Conservation (phyloP, 2,329 filamentous ascomycete genomes). For the Cercospora berteroae region DNA sequence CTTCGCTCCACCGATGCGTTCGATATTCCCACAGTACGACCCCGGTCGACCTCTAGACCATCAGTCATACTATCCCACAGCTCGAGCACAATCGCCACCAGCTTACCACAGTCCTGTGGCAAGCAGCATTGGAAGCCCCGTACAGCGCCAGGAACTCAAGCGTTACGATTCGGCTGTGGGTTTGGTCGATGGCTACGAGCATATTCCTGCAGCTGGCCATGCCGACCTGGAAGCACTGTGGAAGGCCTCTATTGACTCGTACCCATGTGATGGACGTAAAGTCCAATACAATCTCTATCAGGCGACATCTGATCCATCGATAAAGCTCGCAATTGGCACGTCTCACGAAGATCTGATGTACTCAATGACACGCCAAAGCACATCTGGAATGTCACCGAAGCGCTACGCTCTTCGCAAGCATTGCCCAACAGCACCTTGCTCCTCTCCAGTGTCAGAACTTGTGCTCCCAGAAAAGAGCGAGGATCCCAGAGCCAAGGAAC, state of each 20-base stretch:
- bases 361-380: constrained; percentile 26
- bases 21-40: constrained; percentile 76
- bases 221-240: constrained; percentile 32
- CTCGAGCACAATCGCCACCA: constrained; percentile 59
- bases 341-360: constrained; percentile 28
- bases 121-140: constrained; percentile 54
- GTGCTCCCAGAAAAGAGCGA: constrained; percentile 19
- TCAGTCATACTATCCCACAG: constrained; percentile 67
- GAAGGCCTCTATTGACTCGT: constrained; percentile 30
- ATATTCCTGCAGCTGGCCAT: constrained; percentile 31
- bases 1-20: constrained; percentile 54
- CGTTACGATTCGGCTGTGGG: constrained; percentile 33
- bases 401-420: constrained; percentile 30
- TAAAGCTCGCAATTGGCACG: constrained; percentile 28
- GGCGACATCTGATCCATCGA: constrained; percentile 17
- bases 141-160: constrained; percentile 21
- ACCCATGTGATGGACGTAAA: constrained; percentile 30
- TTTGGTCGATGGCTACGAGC: constrained; percentile 34
- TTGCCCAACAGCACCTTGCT: constrained; percentile 23
- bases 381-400: constrained; percentile 15
- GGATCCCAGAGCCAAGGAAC: neutral
- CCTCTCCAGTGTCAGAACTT: constrained; percentile 29
- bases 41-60: constrained; percentile 63
- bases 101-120: constrained; percentile 57
- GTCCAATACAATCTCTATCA: constrained; percentile 32